Evolutionary conservation across 805 yeast genomes (phyloP).

Genomic region (Wickerhamiella dianesei): DNA sequence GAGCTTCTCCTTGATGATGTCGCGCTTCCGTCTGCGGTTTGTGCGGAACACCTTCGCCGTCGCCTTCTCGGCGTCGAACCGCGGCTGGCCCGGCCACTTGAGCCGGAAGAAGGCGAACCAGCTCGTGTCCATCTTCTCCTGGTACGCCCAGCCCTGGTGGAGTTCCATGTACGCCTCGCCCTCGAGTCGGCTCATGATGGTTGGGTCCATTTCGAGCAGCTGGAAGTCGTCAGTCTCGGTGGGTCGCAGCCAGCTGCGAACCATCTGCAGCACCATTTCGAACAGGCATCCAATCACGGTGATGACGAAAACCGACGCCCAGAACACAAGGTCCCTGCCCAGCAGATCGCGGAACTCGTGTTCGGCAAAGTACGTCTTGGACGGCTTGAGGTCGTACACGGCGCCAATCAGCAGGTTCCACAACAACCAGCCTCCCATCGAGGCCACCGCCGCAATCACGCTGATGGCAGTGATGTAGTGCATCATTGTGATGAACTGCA

Average conservation of each 20-base stretch:
- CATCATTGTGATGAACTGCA: conserved; percentile 64
- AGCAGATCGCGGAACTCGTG: conserved; percentile 56
- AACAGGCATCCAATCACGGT: conserved; percentile 45
- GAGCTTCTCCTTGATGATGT: conserved; percentile 19
- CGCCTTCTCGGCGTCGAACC: background rate
- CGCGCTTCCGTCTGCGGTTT: conserved; percentile 13
- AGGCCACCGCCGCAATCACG: conserved; percentile 48
- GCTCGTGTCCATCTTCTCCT: conserved; percentile 52
- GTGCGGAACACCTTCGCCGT: background rate
- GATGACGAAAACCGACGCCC: conserved; percentile 60
- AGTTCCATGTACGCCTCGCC: conserved; percentile 57
- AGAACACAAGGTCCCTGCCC: conserved; percentile 73
- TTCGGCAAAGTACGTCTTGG: conserved; percentile 54
- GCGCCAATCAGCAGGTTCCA: conserved; percentile 73
- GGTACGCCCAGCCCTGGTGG: conserved; percentile 38
- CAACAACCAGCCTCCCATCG: conserved; percentile 70
- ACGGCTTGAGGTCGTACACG: conserved; percentile 41
- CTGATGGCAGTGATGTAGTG: conserved; percentile 53
- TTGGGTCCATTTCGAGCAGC: conserved; percentile 54
- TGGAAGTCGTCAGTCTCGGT: conserved; percentile 72
- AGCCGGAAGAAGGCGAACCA: conserved; percentile 42
- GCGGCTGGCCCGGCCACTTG: conserved; percentile 16
- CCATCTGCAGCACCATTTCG: conserved; percentile 50
- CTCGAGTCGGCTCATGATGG: conserved; percentile 58
- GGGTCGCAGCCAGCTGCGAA: conserved; percentile 44